These are phyloP conservation scores for Ceratocystis harringtonii DNA, from an alignment of 2,329 filamentous ascomycete genomes.

Conservation along the genomic window DNA sequence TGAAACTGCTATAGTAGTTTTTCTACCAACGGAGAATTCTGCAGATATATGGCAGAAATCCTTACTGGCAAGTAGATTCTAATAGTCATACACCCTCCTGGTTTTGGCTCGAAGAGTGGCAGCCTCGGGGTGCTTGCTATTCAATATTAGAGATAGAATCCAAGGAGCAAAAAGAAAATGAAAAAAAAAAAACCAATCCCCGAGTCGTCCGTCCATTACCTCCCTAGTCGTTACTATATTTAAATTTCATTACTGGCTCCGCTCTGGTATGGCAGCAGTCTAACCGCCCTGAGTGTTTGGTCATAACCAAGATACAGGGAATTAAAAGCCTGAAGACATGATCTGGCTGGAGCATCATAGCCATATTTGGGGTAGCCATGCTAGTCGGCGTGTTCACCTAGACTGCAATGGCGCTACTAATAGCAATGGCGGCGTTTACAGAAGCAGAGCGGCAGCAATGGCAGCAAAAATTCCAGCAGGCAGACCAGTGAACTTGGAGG, in stretches of 20 bases:
- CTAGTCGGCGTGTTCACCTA: not conserved
- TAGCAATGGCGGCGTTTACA: constrained; percentile 26
- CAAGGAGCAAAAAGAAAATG: not conserved
- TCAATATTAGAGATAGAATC: not conserved
- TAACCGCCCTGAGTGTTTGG: not conserved
- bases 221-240: constrained; percentile 12
- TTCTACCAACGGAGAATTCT: not conserved
- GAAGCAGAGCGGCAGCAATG: constrained; percentile 34
- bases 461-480: constrained; percentile 32
- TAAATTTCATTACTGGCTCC: constrained; percentile 6
- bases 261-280: not conserved
- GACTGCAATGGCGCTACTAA: not conserved
- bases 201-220: constrained; percentile 9
- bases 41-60: not conserved
- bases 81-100: too few relatives aligned
- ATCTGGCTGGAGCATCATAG: not conserved
- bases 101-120: too few relatives aligned
- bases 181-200: not conserved
- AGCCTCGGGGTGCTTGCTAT: too few relatives aligned
- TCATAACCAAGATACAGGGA: constrained; percentile 1
- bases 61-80: not conserved
- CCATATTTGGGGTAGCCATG: not conserved
- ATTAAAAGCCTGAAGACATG: too few relatives aligned
- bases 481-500: constrained; percentile 32
- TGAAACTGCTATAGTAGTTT: not conserved